Evolutionary conservation across 2,329 filamentous ascomycete species (phyloP).

Genomic region (Periconia digitata): DNA sequence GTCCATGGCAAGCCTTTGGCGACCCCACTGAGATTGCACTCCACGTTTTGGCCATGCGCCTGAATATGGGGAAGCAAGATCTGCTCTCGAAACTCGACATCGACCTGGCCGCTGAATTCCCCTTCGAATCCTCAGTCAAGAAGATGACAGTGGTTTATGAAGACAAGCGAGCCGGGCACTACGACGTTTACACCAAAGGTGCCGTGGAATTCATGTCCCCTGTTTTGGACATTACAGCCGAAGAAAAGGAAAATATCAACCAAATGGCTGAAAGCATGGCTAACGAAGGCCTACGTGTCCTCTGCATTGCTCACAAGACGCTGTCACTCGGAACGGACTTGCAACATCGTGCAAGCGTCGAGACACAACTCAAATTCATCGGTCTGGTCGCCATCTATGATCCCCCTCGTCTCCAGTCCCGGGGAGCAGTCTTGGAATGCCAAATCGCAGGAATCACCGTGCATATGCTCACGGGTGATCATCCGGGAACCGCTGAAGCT

Average conservation of each 20-base stretch:
- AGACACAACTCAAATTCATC: conserved; percentile 69
- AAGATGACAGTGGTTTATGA: conserved; percentile 45
- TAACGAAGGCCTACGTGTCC: conserved; percentile 41
- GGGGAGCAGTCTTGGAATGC: conserved; percentile 52
- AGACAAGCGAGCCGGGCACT: conserved; percentile 26
- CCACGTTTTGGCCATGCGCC: conserved; percentile 43
- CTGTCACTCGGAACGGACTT: conserved; percentile 30
- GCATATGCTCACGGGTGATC: conserved; percentile 54
- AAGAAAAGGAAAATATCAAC: conserved; percentile 30
- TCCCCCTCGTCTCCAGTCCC: conserved; percentile 79
- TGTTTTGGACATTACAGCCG: conserved; percentile 31
- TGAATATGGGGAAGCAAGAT: conserved; percentile 38
- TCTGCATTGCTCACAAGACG: conserved; percentile 42
- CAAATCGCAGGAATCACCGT: conserved; percentile 52
- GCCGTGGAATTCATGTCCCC: conserved; percentile 42
- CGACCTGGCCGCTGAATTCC: conserved; percentile 40
- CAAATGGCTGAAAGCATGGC: conserved; percentile 39
- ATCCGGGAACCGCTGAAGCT: conserved; percentile 49
- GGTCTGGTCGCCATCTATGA: conserved; percentile 88
- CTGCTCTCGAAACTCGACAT: conserved; percentile 30
- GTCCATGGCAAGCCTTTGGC: conserved; percentile 37
- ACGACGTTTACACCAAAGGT: conserved; percentile 43
- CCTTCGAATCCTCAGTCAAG: conserved; percentile 45
- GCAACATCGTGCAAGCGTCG: conserved; percentile 61
- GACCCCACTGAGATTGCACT: conserved; percentile 45